phyloP scores from a whole-genome alignment of 2,329 filamentous ascomycete species.

The Paecilomyces sp. region DNA sequence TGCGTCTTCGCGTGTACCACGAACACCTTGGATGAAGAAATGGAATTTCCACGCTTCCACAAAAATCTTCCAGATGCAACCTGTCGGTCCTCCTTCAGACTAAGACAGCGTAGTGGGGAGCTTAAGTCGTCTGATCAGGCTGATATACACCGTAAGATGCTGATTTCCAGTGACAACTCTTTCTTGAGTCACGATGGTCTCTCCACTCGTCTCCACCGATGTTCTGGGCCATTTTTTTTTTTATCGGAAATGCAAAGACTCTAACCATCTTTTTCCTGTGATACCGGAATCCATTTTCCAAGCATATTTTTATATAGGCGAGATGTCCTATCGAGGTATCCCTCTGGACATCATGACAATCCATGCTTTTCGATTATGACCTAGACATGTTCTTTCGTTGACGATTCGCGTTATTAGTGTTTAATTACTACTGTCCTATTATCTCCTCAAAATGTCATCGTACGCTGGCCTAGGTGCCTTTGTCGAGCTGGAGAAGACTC shows the following conservation, averaged over 20 bases:
- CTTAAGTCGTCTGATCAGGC: not conserved
- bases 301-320: not conserved
- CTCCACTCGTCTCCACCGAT: not conserved
- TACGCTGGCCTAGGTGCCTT: slow-evolving; percentile 28
- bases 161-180: not conserved
- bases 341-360: not conserved
- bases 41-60: not conserved
- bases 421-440: not conserved
- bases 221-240: not conserved
- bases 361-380: not conserved
- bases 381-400: not conserved
- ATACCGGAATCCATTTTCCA: slow-evolving; percentile 3
- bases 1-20: not conserved
- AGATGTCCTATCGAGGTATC: not conserved
- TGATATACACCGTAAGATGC: not conserved
- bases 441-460: slow-evolving; percentile 24
- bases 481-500: slow-evolving; percentile 34
- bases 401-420: not conserved
- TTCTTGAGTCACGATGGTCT: not conserved
- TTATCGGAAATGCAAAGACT: not conserved
- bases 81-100: not conserved
- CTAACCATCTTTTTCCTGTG: not conserved
- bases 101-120: not conserved
- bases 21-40: not conserved
- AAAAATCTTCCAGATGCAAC: not conserved